Base-by-base conservation (phyloP, 352 stramenopile species). In the Pelagophyceae sp. region DNA sequence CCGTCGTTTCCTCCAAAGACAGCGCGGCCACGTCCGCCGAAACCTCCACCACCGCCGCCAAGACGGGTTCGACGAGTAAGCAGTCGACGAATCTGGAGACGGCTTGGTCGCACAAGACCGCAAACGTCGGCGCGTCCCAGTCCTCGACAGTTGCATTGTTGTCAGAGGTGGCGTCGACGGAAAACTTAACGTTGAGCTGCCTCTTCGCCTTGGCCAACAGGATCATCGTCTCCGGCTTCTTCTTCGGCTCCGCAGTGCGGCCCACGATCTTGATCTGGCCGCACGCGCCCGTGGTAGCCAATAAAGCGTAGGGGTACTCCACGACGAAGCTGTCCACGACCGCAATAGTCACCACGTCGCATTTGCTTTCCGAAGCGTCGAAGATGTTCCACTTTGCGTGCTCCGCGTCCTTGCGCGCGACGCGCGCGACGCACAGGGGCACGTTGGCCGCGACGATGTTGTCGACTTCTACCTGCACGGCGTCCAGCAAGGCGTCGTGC, bases 141-240 rank as follows among this genome's bases (percentile, higher is more conserved):
- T 67, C 58, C 58, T 11, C 58, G n/a, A n/a, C n/a, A n/a, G n/a
- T n/a, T n/a, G n/a, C n/a, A n/a, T n/a, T n/a, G n/a, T n/a, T n/a
- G n/a, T n/a, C n/a, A n/a, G n/a, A n/a, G 6, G 17, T n/a, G 11
- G 61, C 29, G 33, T 37, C 29, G 11, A 58, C 38, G 38, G 23
- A 1, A 37, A 74, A 74, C 67, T 74, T 74, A 19, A 74, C 15
- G 5, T 33, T 58, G 2, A 74, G 35, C 38, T 74, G 67, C 38
- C 31, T 27, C 38, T 74, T 74, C 67, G 20, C 35, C 33, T 31
- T 31, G 17, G 38, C 67, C 15, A 74, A 19, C 2, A 74, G 35
- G 6, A 74, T 29, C 61, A 71, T 71, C 3, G 61, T 60, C 33
- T 74, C 67, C 35, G 67, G 35, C 67, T 74, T 74, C 38, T 74